Percentiles rank a stretch among this genome's conserved stretches.
Evolutionary conservation across 345 rosid species (phyloP).

Genomic region (Erysimum cheiranthoides): DNA sequence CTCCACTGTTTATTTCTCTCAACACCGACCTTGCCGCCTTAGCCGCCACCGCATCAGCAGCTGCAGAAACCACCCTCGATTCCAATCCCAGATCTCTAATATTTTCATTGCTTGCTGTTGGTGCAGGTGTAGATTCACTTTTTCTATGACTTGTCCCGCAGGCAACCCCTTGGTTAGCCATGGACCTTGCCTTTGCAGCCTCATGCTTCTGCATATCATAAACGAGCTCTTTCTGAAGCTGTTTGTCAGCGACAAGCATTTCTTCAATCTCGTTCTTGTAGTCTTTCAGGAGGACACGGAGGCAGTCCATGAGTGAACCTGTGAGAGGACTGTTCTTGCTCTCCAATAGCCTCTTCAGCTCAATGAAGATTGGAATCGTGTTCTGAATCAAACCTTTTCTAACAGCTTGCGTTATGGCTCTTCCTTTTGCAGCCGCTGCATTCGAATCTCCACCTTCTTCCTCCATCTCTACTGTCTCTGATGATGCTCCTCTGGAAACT

Average conservation of each 20-base stretch:
- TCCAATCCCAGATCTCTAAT: conserved; percentile 39
- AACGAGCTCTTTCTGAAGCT: conserved; percentile 91
- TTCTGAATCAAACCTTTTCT: conserved; percentile 89
- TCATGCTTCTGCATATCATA: conserved; percentile 94
- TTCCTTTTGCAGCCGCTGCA: conserved; percentile 70
- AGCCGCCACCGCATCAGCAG: conserved; percentile 70
- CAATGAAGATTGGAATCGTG: conserved; percentile 94
- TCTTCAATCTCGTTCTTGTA: conserved; percentile 95
- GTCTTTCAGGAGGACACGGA: conserved; percentile 84
- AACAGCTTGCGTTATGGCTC: conserved; percentile 87
- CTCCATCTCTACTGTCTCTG: conserved; percentile 60
- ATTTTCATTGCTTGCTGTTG: conserved; percentile 41
- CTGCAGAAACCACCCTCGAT: conserved; percentile 61
- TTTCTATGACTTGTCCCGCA: conserved; percentile 43
- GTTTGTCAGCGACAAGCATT: conserved; percentile 86
- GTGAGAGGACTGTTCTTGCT: conserved; percentile 91
- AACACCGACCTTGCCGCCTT: conserved; percentile 74
- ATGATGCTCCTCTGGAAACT: conserved; percentile 59
- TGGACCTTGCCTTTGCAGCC: conserved; percentile 63
- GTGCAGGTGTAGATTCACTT: conserved; percentile 35
- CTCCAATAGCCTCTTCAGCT: conserved; percentile 86
- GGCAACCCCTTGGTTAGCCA: conserved; percentile 59
- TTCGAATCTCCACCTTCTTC: conserved; percentile 52
- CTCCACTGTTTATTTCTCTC: conserved; percentile 70
- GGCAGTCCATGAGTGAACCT: conserved; percentile 94